These are phyloP conservation scores for Ogataea zsoltii DNA, from an alignment of 805 yeast species.

Conservation along the genomic window DNA sequence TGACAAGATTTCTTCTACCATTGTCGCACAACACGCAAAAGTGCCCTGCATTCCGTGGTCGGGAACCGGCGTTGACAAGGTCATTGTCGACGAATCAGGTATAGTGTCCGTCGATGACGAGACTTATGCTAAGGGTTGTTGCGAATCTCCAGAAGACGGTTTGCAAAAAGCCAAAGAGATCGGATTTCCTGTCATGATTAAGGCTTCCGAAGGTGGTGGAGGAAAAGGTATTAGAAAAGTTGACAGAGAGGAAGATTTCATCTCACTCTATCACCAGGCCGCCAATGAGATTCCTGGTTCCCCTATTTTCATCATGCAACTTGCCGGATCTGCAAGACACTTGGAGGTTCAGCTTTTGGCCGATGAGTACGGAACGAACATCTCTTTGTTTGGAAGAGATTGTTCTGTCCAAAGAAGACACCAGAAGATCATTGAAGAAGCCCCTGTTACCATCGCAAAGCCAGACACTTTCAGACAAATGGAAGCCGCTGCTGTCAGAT, in stretches of 20 bases:
- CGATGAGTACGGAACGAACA: conserved; percentile 97
- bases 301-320: conserved; percentile 95
- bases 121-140: conserved; percentile 86
- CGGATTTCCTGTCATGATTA: conserved; percentile 98
- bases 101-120: conserved; percentile 88
- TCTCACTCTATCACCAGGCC: conserved; percentile 83
- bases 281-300: conserved; percentile 98
- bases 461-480: conserved; percentile 80
- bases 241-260: conserved; percentile 77
- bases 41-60: conserved; percentile 99
- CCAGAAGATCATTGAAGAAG: conserved; percentile 98
- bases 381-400: conserved; percentile 96
- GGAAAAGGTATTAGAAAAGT: conserved; percentile 99
- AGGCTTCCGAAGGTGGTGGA: conserved; percentile 99
- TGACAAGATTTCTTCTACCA: conserved; percentile 96
- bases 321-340: conserved; percentile 97
- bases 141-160: conserved; percentile 84
- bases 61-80: conserved; percentile 94
- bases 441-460: conserved; percentile 95
- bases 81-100: conserved; percentile 67
- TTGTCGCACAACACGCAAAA: conserved; percentile 97
- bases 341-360: conserved; percentile 97
- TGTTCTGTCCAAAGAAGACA: conserved; percentile 99
- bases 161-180: conserved; percentile 77
- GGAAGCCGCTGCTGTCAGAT: conserved; percentile 97